phyloP scores from a whole-genome alignment of 2,329 filamentous ascomycete species.

The Neonectria punicea region DNA sequence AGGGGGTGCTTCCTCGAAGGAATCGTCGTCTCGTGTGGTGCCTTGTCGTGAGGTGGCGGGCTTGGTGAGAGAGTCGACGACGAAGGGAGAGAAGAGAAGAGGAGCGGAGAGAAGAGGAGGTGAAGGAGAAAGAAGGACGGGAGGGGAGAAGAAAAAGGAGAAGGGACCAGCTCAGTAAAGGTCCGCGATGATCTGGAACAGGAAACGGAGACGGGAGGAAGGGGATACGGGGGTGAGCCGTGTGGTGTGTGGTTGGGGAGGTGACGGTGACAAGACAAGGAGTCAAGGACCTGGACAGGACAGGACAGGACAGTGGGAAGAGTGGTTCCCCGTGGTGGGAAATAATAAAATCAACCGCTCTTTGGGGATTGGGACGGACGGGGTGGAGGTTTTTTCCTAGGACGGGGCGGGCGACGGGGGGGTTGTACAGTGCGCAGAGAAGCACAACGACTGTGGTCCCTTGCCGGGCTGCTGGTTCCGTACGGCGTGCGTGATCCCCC shows the following conservation, averaged over 20 bases:
- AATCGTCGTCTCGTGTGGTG: conserved; percentile 18
- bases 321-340: conserved; percentile 40
- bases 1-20: background rate
- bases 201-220: conserved; percentile 35
- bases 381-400: conserved; percentile 39
- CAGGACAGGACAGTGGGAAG: conserved; percentile 18
- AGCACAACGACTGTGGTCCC: conserved; percentile 12
- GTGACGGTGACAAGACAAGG: conserved; percentile 14
- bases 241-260: conserved; percentile 29
- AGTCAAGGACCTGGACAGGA: conserved; percentile 9
- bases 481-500: conserved; percentile 1
- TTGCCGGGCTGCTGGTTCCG: conserved; percentile 8
- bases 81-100: conserved; percentile 17
- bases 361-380: conserved; percentile 20
- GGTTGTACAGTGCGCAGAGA: conserved; percentile 9
- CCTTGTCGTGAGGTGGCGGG: conserved; percentile 16
- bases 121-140: conserved; percentile 29
- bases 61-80: conserved; percentile 13
- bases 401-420: conserved; percentile 1
- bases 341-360: conserved; percentile 23
- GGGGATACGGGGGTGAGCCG: conserved; percentile 39
- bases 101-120: conserved; percentile 27
- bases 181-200: conserved; percentile 42
- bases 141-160: conserved; percentile 26
- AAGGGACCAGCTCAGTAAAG: conserved; percentile 35